Base-by-base conservation (phyloP, 2,329 filamentous ascomycete species). In the Paecilomyces fulvus region DNA sequence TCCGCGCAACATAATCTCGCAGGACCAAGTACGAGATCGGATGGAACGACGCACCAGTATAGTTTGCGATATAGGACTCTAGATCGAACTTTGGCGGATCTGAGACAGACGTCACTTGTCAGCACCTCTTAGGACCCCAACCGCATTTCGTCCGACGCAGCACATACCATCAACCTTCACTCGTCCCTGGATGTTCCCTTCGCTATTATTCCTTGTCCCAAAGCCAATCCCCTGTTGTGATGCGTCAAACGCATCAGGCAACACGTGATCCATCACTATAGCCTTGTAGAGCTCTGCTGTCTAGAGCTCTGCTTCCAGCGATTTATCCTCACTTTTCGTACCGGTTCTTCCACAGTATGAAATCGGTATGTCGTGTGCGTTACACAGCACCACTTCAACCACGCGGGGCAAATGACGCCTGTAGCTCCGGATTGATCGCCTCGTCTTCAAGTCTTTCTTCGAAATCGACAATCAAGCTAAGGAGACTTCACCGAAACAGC, bases 41-140 rank as follows among this genome's bases (percentile, higher is more conserved):
- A 21, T 21, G 21, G 21, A 21, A 21, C 3, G 21, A 21, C 76
- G 50, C 75, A 92, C 92, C 90, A 69, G 79, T 81, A 73, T 97
- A 99, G 69, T 96, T 95, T 62, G 87, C 81, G 52, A 96, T 88
- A 73, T 96, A 97, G 37, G 88, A 83, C 59, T 96, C 90, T 48
- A 99, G 82, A 66, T 97, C 94, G 64, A 97, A 87, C 69, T 92
- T 96, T 9, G 92, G 92, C 6, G 83, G 74, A 51, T 90, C 89
- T 92, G 31, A 9, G 37, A 43, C 11, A 11, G 52, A 49, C 30
- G 11, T 9, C 37, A 25, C 20, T 49, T 49, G 48, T 49, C 48
- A 49, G 48, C 48, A 23, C 12, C 20, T 49, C 25, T 21, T 5
- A 43, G 9, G 25, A 43, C 14, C n/a, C 20, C 12, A 10, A 5